Evolutionary conservation across 169 alveolate genomes (phyloP), one percentile per base, ranked within the genome.

Genomic region (Eimeria brunetti): DNA sequence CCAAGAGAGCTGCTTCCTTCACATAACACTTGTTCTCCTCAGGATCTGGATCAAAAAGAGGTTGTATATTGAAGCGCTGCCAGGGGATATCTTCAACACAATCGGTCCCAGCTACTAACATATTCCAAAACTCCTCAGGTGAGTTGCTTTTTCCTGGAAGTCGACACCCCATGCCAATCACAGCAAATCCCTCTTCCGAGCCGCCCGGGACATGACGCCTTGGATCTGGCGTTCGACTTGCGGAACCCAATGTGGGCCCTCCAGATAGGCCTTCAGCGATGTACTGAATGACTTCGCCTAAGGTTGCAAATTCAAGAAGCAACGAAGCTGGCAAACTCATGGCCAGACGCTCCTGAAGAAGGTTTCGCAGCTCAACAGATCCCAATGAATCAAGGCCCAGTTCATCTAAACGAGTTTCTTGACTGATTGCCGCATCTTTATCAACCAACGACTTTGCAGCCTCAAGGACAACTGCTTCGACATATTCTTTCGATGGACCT

Each of bases 311-410:
- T 46, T 96, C 97, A 51, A 96, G 92, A 62, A 96, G 94, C 58
- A 94, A 46, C 44, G 97, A 88, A 12, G 97, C 95, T 11, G 97
- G 96, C 73, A 96, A 69, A 56, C 92, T 91, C 58, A 95, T 91
- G 44, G 89, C 96, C 27, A 96, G 95, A 11, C 91, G n/a, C 49
- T 94, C 96, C 46, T 94, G 95, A 71, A 96, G 76, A 12, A 91
- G 58, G 38, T 96, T 95, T 44, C 97, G 88, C 56, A 96, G 95
- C 64, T 96, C 97, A 46, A 96, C 96, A n/a, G 97, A 96, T 22
- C 97, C 96, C 44, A 96, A 73, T 14, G 97, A 96, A 78, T 96
- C 97, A 30, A 96, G 58, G 11, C 97, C 97, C 46, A 96, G 81
- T 51, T 95, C 88, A 16, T 96, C 96, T 30, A 94, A 38, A 36